Conservation (phyloP, 2,329 filamentous ascomycete genomes). For the Macrophomina pseudophaseolina region DNA sequence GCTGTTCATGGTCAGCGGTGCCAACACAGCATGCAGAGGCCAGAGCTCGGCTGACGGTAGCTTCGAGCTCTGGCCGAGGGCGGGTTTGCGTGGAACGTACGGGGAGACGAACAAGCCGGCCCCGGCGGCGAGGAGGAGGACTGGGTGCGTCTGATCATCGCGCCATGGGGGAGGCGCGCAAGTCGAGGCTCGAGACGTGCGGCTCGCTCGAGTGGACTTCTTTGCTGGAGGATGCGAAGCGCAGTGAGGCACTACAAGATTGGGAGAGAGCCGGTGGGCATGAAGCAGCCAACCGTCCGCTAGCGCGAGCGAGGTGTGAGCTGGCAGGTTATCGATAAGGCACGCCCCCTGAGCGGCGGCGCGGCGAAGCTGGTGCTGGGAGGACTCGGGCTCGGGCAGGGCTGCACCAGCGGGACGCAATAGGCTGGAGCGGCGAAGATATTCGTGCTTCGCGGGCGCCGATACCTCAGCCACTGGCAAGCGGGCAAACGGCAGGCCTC, state of each 20-base stretch:
- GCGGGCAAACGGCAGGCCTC: conserved; percentile 4
- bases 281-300: no score
- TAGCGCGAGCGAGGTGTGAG: conserved; percentile 20
- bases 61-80: conserved; percentile 17
- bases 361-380: background rate
- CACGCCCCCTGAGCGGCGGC: background rate
- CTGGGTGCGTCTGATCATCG: conserved; percentile 43
- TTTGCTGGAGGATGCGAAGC: background rate
- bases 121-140: conserved; percentile 62
- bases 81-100: conserved; percentile 55
- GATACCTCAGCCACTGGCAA: conserved; percentile 22
- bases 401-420: no score
- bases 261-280: no score
- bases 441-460: conserved; percentile 10
- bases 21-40: conserved; percentile 49
- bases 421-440: conserved; percentile 7
- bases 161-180: conserved; percentile 32
- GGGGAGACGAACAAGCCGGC: conserved; percentile 61
- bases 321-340: background rate
- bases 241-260: no score
- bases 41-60: conserved; percentile 14
- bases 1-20: conserved; percentile 48
- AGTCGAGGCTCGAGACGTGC: conserved; percentile 22
- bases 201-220: conserved; percentile 23
- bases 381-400: no score